Conservation (phyloP, 2,329 filamentous ascomycete genomes). For the Colletotrichum tanaceti region DNA sequence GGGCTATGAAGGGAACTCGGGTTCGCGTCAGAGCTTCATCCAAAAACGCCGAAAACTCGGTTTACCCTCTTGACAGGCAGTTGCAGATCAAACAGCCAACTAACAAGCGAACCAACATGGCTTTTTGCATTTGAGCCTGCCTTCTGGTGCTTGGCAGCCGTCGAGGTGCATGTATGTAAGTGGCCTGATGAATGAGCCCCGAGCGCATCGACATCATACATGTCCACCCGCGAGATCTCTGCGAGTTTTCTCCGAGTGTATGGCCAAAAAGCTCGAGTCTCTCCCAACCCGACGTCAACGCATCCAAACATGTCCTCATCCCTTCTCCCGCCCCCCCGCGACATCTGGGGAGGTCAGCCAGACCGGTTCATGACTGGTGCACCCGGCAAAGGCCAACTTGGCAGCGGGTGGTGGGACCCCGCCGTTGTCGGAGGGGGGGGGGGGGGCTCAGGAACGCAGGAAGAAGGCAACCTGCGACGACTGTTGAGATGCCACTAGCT, state of each 20-base stretch:
- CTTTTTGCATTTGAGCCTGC: not conserved
- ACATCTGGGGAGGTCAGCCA: conserved; percentile 32
- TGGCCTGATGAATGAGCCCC: conserved; percentile 29
- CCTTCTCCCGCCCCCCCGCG: conserved; percentile 22
- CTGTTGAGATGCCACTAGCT: no score
- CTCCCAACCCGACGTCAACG: conserved; percentile 12
- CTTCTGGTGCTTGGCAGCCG: conserved; percentile 7
- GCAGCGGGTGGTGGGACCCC: conserved; percentile 24
- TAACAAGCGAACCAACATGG: no score
- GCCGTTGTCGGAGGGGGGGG: conserved; percentile 38
- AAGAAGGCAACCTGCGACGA: conserved; percentile 6
- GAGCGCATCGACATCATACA: conserved; percentile 14
- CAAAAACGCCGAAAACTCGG: conserved; percentile 24
- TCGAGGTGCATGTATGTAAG: conserved; percentile 24
- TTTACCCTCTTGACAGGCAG: not conserved
- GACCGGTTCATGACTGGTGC: conserved; percentile 36
- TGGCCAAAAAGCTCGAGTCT: conserved; percentile 22
- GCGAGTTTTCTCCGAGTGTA: conserved; percentile 39
- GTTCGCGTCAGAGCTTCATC: conserved; percentile 2
- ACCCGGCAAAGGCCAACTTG: conserved; percentile 31
- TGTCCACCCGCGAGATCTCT: conserved; percentile 4
- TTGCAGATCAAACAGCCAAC: no score
- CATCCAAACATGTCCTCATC: not conserved
- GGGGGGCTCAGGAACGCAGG: conserved; percentile 12
- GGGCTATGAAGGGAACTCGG: not conserved